Base-by-base conservation (phyloP, 1,284 basidiomycete genomes). In the Tausonia pullulans region DNA sequence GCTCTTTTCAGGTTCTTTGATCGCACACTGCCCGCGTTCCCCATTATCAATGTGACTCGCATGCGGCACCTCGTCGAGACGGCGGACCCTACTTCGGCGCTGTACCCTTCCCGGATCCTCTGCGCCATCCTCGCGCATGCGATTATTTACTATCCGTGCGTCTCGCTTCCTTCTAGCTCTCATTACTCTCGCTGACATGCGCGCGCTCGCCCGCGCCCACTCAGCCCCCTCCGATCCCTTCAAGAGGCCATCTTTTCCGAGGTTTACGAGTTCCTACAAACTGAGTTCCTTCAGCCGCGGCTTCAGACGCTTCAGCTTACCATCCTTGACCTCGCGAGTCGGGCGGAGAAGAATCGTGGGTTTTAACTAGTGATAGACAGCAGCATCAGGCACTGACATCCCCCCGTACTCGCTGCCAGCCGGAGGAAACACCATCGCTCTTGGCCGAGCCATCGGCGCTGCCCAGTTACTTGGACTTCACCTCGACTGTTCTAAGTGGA, bases 391-490 rank as follows among this genome's bases (percentile, higher is more conserved):
- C 16, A n/a, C 58, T 59, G 43, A 59, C 40, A 48, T 13, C 44
- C 6, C 14, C 41, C 43, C 16, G 8, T 10, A 44, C 45, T 14
- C 4, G 14, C 41, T 41, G 56, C 16, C 56, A 41, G 40, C 14
- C 39, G 40, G 8, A 58, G 56, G 9, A 53, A 53, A 53, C 43
- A 43, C 41, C n/a, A 27, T 56, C 41, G 39, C 43, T 11, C 43
- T 61, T 40, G 2, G 68, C 69, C 65, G 72, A 14, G 71, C 72
- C 1, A 69, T 71, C 8, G 74, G 74, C 2, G 71, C 72, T 3
- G 74, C 72, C 1, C 72, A 74, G 40, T 67, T 76, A 3, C 69
- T 76, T 2, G 74, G 74, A 8, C 69, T 76, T 16, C 74, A 76
- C 62, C 68, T 73, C 3, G 74, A 77, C 46, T 71, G 71, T 4